Base-by-base conservation (phyloP, 2,329 filamentous ascomycete genomes). In the Trichoderma pleuroti region DNA sequence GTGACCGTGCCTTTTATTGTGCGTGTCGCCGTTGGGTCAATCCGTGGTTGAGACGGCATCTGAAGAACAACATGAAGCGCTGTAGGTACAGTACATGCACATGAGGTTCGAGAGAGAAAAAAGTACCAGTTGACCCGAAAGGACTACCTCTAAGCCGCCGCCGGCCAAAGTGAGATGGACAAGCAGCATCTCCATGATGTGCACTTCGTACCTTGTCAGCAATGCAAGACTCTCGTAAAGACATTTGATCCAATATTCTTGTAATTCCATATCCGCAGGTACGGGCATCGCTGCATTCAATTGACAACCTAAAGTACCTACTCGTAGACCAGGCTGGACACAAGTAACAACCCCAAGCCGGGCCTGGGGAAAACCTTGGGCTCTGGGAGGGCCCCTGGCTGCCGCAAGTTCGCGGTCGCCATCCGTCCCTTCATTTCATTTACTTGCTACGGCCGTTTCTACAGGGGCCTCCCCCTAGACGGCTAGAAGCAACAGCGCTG, bases 341-440 rank as follows among this genome's bases (percentile, higher is more conserved):
- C n/a, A 32, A 68, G 49, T 57, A 68, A 57, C 64, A 12, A n/a
- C 54, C 36, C 65, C 57, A 34, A 28, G 30, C 39, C 56, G 1
- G 56, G 14, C 65, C 39, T 36, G 30, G 66, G n/a, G 30, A 60
- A 46, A 60, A 46, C n/a, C n/a, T n/a, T n/a, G n/a, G n/a, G 36
- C 65, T 34, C 28, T 59, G n/a, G 36, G 54, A 68, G 67, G 67
- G 24, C 39, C 59, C 67, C 67, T 63, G 46, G 67, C 34, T 63
- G 67, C 67, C 34, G 67, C 60, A 62, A 26, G 24, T 32, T 70
- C 60, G 34, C 59, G 49, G 67, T 42, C 39, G 34, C 67, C 57
- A 62, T 62, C 30, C 65, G 54, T 68, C 66, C 66, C n/a, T 68
- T 61, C 66, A 68, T 42, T 70, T 70, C 61, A 70, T 70, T 56